Percentiles rank a stretch among this genome's conserved stretches.
Evolutionary conservation across 768 basidiomycete species (phyloP).

Genomic region (Tricholoma matsutake): DNA sequence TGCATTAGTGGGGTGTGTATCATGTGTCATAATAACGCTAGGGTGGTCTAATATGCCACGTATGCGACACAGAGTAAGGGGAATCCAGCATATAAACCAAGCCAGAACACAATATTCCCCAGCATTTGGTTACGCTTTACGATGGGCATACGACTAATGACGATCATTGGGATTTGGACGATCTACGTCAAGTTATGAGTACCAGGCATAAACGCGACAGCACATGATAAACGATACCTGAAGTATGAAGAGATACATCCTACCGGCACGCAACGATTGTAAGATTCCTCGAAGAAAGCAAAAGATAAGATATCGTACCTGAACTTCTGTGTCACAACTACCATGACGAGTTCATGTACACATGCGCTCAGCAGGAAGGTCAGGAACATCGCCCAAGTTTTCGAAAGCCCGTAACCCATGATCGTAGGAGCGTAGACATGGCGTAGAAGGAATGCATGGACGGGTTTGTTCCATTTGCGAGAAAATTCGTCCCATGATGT

Average conservation of each 20-base stretch:
- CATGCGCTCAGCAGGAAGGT: conserved; percentile 91
- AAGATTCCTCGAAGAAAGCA: background rate
- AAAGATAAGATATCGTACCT: conserved; percentile 44
- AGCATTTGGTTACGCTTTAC: conserved; percentile 81
- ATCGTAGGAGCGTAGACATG: conserved; percentile 95
- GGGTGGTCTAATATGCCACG: conserved; percentile 35
- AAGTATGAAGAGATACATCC: conserved; percentile 83
- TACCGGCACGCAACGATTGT: conserved; percentile 20
- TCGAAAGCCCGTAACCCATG: conserved; percentile 69
- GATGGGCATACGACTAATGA: conserved; percentile 68
- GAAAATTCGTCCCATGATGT: conserved; percentile 97
- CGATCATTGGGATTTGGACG: conserved; percentile 89
- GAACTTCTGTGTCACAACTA: conserved; percentile 89
- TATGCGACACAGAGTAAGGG: conserved; percentile 84
- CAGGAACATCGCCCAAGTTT: conserved; percentile 80
- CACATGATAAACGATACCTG: conserved; percentile 38
- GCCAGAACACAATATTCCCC: conserved; percentile 90
- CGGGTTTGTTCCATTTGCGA: conserved; percentile 98
- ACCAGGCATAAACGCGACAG: background rate
- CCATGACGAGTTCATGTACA: conserved; percentile 96
- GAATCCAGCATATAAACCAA: conserved; percentile 89
- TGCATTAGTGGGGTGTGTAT: background rate
- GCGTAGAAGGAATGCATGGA: conserved; percentile 87
- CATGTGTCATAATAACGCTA: background rate
- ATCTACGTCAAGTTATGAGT: conserved; percentile 45